A percentile compares a stretch with the other conserved stretches of the same genome.
These are phyloP conservation scores for Aphelidium insulamus DNA, from an alignment of 371 early-diverging fungal genomes.

Conservation along the genomic window DNA sequence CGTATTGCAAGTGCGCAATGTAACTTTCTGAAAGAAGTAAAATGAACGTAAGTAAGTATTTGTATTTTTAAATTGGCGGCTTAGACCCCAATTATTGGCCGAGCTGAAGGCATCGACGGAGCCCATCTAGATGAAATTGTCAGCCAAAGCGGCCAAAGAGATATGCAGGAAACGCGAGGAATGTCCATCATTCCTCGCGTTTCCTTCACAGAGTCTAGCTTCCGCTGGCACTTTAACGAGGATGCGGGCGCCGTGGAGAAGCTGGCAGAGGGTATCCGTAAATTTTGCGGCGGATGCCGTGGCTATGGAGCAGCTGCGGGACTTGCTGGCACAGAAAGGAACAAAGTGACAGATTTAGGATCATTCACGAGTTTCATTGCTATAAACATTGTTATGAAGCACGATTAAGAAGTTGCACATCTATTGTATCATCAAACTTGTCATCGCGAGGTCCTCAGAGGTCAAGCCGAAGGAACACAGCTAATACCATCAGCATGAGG, in stretches of 20 bases:
- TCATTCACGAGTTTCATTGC: no score
- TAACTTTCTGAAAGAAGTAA: no score
- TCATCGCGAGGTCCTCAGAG: no score
- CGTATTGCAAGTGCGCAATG: no score
- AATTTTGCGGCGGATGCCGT: conserved; percentile 76
- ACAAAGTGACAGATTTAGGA: no score
- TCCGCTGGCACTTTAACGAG: conserved; percentile 92
- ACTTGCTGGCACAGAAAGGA: not conserved
- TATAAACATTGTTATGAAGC: no score
- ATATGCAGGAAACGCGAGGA: no score
- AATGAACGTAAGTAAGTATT: no score
- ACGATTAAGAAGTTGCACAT: no score
- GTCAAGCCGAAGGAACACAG: no score
- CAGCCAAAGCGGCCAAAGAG: conserved; percentile 10
- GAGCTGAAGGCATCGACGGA: conserved; percentile 11
- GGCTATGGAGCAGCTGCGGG: conserved; percentile 16
- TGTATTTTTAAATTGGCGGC: not conserved
- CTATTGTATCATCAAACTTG: no score
- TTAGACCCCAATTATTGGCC: conserved; percentile 6
- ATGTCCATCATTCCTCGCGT: conserved; percentile 32
- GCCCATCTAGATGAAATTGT: conserved; percentile 11
- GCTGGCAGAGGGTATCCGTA: conserved; percentile 85
- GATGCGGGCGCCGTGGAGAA: conserved; percentile 96
- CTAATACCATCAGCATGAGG: no score
- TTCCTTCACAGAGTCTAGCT: conserved; percentile 56